Evolutionary conservation across 108 stramenopile species (phyloP).

Genomic region (Cyclotella distinguenda): DNA sequence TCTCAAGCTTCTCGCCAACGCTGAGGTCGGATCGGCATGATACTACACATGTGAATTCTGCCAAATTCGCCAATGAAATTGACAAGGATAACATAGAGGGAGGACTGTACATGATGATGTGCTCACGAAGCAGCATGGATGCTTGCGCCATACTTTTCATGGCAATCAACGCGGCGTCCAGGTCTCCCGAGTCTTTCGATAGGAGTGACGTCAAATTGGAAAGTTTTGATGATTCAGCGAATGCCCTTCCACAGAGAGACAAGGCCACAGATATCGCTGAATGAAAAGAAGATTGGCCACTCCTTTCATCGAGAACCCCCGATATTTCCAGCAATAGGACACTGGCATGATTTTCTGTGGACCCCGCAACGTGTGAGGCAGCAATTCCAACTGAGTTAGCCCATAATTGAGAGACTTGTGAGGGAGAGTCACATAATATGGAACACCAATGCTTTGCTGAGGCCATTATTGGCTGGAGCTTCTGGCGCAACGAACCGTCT

Average conservation of each 20-base stretch:
- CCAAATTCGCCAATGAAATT: conserved; percentile 45
- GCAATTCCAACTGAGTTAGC: conserved; percentile 29
- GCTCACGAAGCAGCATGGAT: conserved; percentile 59
- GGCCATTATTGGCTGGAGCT: conserved; percentile 29
- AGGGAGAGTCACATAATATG: conserved; percentile 26
- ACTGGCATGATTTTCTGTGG: conserved; percentile 32
- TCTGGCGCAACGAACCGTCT: conserved; percentile 17
- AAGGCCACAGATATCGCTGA: conserved; percentile 39
- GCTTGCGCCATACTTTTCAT: conserved; percentile 56
- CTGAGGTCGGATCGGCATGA: conserved; percentile 67
- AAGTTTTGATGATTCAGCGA: conserved; percentile 26
- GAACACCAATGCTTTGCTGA: conserved; percentile 41
- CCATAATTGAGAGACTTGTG: conserved; percentile 37
- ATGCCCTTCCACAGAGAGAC: conserved; percentile 33
- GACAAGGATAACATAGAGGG: conserved; percentile 30
- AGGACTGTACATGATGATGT: conserved; percentile 47
- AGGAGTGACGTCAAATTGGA: conserved; percentile 14
- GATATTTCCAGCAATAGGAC: conserved; percentile 42
- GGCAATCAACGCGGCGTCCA: conserved; percentile 19
- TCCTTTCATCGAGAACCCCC: conserved; percentile 42
- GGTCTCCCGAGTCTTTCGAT: conserved; percentile 11
- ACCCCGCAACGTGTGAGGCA: conserved; percentile 30
- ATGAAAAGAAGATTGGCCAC: conserved; percentile 29
- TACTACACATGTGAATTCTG: conserved; percentile 60
- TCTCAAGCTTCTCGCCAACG: conserved; percentile 66